Base-by-base conservation (phyloP, 164 flowering plant genomes). In the Paratinospora sagittata region DNA sequence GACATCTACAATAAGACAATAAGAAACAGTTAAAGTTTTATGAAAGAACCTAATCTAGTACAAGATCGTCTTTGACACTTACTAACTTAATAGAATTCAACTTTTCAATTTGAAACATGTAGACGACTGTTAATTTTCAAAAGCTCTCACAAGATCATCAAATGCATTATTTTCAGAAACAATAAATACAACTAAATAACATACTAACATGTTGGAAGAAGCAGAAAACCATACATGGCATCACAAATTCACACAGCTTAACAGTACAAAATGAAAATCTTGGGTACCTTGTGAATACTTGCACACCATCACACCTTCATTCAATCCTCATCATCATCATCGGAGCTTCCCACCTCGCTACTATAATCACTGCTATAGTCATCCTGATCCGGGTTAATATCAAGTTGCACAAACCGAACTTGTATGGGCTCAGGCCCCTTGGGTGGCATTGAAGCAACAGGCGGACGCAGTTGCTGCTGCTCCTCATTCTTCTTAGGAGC, bases 291-390 rank as follows among this genome's bases (percentile, higher is more conserved):
- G 21, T 6, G n/a, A 52, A 52, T 52, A 8, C 13, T 2, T 12
- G 13, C 9, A 47, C 17, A 6, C 67, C 6, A 36, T n/a, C 67
- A 17, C 19, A 47, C 21, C 67, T 8, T n/a, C 23, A 65, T 63
- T 85, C 84, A 91, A 70, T 90, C 94, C 57, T 89, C 96, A 73
- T 89, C 92, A 6, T 88, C 79, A 24, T 79, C 81, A 0, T 74
- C 93, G 17, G 96, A 91, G 81, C 94, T 90, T 27, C 79, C 90
- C 24, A 70, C 85, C 21, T 85, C 90, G 49, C 88, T 88, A 70
- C 88, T 90, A 73, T 89, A 92, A 41, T 90, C 98, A 66, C 93
- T 88, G 63, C 93, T 90, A 67, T 87, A 89, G 70, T 88, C 94
- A 70, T 85, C 94, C 68, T 82, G 84, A 76, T 85, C 88, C 27